Conservation (phyloP, 176 grass and related monocot species). For the Bonia amplexicaulis region DNA sequence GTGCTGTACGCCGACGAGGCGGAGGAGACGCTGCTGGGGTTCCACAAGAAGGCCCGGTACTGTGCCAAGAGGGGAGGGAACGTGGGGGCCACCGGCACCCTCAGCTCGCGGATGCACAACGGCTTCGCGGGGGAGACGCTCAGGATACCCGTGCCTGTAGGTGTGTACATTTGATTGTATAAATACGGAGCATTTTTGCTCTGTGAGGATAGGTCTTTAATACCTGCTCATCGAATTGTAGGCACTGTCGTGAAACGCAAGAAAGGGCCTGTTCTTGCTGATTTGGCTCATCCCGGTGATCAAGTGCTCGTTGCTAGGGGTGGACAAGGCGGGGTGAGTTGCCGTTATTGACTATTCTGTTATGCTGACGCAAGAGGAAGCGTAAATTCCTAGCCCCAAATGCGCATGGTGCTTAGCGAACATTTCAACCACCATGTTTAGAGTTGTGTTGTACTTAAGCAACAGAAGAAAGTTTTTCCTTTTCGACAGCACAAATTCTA, state of each 20-base stretch:
- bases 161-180: slow-evolving; percentile 40
- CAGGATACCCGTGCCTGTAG: slow-evolving; percentile 90
- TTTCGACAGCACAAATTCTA: neutral
- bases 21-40: slow-evolving; percentile 65
- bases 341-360: neutral
- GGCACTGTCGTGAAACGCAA: slow-evolving; percentile 85
- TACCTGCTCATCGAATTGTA: slow-evolving; percentile 22
- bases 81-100: slow-evolving; percentile 62
- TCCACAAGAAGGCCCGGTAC: slow-evolving; percentile 71
- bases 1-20: slow-evolving; percentile 75
- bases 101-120: slow-evolving; percentile 74
- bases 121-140: slow-evolving; percentile 61
- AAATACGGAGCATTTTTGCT: neutral
- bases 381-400: neutral
- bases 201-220: neutral
- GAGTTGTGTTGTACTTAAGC: neutral
- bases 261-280: slow-evolving; percentile 80
- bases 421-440: neutral
- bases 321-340: slow-evolving; percentile 88
- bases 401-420: neutral
- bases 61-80: slow-evolving; percentile 83
- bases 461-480: neutral
- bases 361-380: neutral
- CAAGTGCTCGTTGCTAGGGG: slow-evolving; percentile 89
- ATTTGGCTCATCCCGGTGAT: slow-evolving; percentile 78